Percentiles rank a stretch among this genome's conserved stretches.
phyloP scores from a whole-genome alignment of 2,329 filamentous ascomycete species.

The Trichoderma oligosporum region DNA sequence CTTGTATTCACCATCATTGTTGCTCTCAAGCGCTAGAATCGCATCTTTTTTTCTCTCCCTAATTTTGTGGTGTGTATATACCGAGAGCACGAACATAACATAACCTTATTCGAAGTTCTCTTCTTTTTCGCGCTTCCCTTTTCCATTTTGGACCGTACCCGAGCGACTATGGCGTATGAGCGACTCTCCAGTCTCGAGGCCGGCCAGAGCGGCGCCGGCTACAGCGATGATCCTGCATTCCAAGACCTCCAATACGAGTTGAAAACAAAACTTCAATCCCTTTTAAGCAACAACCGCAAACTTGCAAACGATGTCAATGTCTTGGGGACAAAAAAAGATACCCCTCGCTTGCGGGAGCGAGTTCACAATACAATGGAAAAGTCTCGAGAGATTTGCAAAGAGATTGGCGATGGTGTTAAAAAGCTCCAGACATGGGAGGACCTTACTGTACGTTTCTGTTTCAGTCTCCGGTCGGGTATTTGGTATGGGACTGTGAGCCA shows the following conservation, averaged over 20 bases:
- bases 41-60: neutral
- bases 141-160: neutral
- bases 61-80: neutral
- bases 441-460: constrained; percentile 60
- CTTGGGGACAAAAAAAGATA: constrained; percentile 86
- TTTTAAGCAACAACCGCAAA: constrained; percentile 83
- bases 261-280: constrained; percentile 81
- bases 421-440: constrained; percentile 84
- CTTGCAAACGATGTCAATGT: constrained; percentile 80
- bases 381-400: constrained; percentile 80
- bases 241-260: constrained; percentile 75
- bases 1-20: neutral
- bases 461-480: no score
- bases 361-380: constrained; percentile 86
- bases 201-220: constrained; percentile 64
- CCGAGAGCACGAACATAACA: neutral
- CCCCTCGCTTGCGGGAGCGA: constrained; percentile 82
- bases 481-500: neutral
- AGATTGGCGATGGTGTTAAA: constrained; percentile 91
- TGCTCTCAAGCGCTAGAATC: constrained; percentile 16
- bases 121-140: neutral
- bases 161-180: constrained; percentile 78
- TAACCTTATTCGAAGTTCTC: neutral
- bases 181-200: constrained; percentile 81
- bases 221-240: constrained; percentile 91